Conservation (phyloP, 805 yeast species). For the Starmerella lactis-condensi region DNA sequence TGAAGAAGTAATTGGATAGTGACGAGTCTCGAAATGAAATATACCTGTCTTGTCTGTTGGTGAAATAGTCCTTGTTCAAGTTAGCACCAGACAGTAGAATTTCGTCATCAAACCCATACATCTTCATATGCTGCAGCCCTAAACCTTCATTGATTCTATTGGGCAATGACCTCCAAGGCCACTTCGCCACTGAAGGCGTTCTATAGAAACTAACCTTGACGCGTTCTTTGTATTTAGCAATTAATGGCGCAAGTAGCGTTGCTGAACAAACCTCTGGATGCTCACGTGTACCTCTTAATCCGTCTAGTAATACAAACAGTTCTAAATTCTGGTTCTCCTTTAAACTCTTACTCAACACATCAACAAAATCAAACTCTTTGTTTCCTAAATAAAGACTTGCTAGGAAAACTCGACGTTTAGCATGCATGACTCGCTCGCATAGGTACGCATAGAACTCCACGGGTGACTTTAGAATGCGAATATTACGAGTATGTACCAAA, state of each 20-base stretch:
- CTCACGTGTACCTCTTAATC: slow-evolving; percentile 82
- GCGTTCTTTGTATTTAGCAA: slow-evolving; percentile 38
- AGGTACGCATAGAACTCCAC: slow-evolving; percentile 49
- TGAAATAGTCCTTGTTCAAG: slow-evolving; percentile 75
- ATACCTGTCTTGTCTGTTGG: slow-evolving; percentile 87
- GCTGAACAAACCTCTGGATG: slow-evolving; percentile 69
- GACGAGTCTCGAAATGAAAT: slow-evolving; percentile 42
- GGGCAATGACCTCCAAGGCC: slow-evolving; percentile 49
- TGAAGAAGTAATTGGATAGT: slow-evolving; percentile 55
- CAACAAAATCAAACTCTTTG: slow-evolving; percentile 40
- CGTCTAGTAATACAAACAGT: slow-evolving; percentile 66
- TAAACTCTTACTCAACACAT: slow-evolving; percentile 44
- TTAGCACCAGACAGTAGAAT: slow-evolving; percentile 82
- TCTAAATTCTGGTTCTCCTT: slow-evolving; percentile 38
- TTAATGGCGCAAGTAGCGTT: slow-evolving; percentile 46
- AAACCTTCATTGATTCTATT: slow-evolving; percentile 72
- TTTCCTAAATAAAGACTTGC: slow-evolving; percentile 79
- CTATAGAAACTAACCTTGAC: slow-evolving; percentile 73
- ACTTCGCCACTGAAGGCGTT: slow-evolving; percentile 66
- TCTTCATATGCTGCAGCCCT: slow-evolving; percentile 93
- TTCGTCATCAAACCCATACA: slow-evolving; percentile 87
- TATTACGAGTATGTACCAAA: slow-evolving; percentile 11
- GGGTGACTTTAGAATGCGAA: slow-evolving; percentile 28
- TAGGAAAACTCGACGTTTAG: slow-evolving; percentile 53
- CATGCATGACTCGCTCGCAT: slow-evolving; percentile 38